Conservation (phyloP, 192 early-diverging fungal species). For the Backusella liffmaniae region DNA sequence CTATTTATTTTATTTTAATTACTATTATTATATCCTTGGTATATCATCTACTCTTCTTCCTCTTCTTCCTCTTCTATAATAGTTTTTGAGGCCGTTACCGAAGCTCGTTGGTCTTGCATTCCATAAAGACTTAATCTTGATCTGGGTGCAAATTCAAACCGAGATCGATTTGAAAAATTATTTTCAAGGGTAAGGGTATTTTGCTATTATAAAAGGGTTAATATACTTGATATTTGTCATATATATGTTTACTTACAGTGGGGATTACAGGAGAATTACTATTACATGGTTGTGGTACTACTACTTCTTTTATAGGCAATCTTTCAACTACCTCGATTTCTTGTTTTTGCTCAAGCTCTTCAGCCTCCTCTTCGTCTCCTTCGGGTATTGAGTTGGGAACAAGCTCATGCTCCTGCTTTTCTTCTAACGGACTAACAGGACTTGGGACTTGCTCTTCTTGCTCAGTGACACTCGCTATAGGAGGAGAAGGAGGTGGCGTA, state of each 20-base stretch:
- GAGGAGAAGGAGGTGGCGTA: neutral
- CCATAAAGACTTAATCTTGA: slow-evolving; percentile 29
- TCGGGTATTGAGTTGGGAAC: neutral
- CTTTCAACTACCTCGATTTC: neutral
- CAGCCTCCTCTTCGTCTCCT: neutral
- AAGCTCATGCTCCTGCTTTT: neutral
- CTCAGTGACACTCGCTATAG: neutral
- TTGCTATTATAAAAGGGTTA: neutral
- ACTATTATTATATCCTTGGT: slow-evolving; percentile 6
- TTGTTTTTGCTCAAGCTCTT: neutral
- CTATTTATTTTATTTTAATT: neutral
- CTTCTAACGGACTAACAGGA: slow-evolving; percentile 2
- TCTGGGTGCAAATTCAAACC: slow-evolving; percentile 28
- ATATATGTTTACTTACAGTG: neutral
- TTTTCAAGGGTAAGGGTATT: slow-evolving; percentile 1
- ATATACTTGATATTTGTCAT: neutral
- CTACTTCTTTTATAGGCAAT: neutral
- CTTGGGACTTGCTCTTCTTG: neutral
- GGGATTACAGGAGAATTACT: neutral
- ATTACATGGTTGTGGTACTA: neutral
- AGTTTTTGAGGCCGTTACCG: slow-evolving; percentile 13
- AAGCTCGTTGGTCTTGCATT: slow-evolving; percentile 18
- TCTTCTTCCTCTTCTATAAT: slow-evolving; percentile 40
- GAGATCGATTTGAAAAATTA: slow-evolving; percentile 11
- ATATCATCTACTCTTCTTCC: slow-evolving; percentile 29